Conservation (phyloP, 352 stramenopile species). For the Saprolegnia diclina region DNA sequence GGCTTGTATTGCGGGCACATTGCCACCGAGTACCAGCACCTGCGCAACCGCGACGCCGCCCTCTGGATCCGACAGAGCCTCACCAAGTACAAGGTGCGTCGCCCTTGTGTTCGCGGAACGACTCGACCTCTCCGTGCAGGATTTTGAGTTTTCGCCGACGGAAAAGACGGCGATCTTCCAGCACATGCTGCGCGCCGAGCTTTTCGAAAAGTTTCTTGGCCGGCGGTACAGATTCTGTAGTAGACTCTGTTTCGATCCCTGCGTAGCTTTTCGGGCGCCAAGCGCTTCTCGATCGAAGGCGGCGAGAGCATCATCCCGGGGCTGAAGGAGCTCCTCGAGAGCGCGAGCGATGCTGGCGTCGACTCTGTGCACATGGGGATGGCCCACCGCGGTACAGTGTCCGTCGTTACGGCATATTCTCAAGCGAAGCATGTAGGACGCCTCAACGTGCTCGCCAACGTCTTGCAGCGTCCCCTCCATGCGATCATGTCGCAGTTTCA, state of each 20-base stretch:
- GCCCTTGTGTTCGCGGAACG: too few species aligned
- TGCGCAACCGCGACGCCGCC: conserved; percentile 88
- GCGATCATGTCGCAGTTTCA: conserved; percentile 91
- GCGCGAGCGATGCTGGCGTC: conserved; percentile 91
- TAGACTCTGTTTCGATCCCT: neutral
- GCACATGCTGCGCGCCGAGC: conserved; percentile 92
- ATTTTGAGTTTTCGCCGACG: conserved; percentile 50
- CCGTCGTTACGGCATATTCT: neutral
- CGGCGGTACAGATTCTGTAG: conserved; percentile 88
- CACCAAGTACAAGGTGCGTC: conserved; percentile 51
- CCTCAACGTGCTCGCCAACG: conserved; percentile 98
- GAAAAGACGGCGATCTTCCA: conserved; percentile 94
- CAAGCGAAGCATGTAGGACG: conserved; percentile 37
- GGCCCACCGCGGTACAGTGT: conserved; percentile 87
- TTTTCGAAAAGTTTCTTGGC: conserved; percentile 97
- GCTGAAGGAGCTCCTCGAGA: conserved; percentile 94
- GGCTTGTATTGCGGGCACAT: conserved; percentile 96
- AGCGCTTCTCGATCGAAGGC: conserved; percentile 98
- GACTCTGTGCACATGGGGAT: conserved; percentile 99
- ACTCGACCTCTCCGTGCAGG: too few species aligned
- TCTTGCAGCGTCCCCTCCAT: conserved; percentile 95
- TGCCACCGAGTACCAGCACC: conserved; percentile 98
- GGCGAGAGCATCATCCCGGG: conserved; percentile 94
- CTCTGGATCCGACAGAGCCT: conserved; percentile 73
- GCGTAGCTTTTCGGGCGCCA: conserved; percentile 77